Percentiles rank a stretch among this genome's conserved stretches.
phyloP scores from a whole-genome alignment of 495 filamentous ascomycete species.

The Usnea hakonensis region DNA sequence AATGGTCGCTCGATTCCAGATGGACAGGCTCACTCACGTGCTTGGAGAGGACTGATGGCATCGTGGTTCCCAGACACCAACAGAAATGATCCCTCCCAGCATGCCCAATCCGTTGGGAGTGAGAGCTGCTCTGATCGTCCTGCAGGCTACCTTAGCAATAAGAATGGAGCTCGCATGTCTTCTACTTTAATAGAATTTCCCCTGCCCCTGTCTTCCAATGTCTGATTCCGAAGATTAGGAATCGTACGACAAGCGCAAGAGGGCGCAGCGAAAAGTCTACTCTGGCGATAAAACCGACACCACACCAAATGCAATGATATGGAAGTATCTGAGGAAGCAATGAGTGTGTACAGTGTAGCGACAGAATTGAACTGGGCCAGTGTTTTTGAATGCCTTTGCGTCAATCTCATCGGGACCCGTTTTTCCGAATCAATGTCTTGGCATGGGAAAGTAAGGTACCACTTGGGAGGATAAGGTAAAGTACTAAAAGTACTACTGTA shows the following conservation, averaged over 20 bases:
- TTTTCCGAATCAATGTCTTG: not conserved
- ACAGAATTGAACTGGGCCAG: not conserved
- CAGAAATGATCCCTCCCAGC: not conserved
- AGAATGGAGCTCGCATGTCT: not conserved
- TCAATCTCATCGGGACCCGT: not conserved
- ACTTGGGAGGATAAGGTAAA: too few species aligned
- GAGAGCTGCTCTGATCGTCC: not conserved
- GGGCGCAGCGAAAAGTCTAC: not conserved
- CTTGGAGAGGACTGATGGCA: conserved; percentile 54
- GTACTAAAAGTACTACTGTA: too few species aligned
- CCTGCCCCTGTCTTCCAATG: not conserved
- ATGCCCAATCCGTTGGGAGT: not conserved
- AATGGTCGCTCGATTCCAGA: conserved; percentile 23
- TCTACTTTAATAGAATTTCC: not conserved
- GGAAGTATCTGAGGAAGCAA: not conserved
- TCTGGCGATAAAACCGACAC: not conserved
- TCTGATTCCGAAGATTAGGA: conserved; percentile 9
- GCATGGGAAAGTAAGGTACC: too few species aligned
- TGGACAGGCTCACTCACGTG: conserved; percentile 35
- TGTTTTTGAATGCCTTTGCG: not conserved
- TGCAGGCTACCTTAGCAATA: not conserved
- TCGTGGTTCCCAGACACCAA: conserved; percentile 20
- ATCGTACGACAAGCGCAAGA: not conserved
- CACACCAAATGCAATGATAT: not conserved
- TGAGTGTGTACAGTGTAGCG: not conserved